Conservation (phyloP, 257 asterid genomes). For the Fraxinus quadrangulata region DNA sequence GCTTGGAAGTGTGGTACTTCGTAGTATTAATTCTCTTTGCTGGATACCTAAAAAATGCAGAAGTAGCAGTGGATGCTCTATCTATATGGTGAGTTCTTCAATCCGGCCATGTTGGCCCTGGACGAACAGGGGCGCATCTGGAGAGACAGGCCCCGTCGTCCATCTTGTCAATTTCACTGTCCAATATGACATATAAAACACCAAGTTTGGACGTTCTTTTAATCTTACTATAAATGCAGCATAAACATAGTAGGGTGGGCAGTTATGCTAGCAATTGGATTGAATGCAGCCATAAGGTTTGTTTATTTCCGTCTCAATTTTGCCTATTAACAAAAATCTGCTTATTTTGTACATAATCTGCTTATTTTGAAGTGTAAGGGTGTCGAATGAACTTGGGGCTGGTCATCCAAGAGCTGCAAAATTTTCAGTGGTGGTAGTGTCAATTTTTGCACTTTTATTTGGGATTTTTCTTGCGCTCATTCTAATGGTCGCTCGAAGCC, state of each 20-base stretch:
- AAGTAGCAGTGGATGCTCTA: background rate
- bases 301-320: background rate
- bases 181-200: too few relatives aligned
- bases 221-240: conserved; percentile 3
- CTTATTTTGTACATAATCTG: background rate
- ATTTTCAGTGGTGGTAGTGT: conserved; percentile 41
- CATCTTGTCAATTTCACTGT: too few relatives aligned
- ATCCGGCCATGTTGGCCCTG: background rate
- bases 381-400: conserved; percentile 53
- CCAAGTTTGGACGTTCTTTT: too few relatives aligned
- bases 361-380: conserved; percentile 46
- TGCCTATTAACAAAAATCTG: too few relatives aligned
- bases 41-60: conserved; percentile 26
- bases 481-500: conserved; percentile 27
- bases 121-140: too few relatives aligned
- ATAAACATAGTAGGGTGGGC: conserved; percentile 26
- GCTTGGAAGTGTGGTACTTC: conserved; percentile 1
- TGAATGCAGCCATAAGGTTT: conserved; percentile 30
- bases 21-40: conserved; percentile 37
- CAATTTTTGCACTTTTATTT: conserved; percentile 30
- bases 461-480: conserved; percentile 37
- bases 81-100: background rate
- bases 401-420: conserved; percentile 42
- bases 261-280: conserved; percentile 24
- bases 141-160: too few relatives aligned